Evolutionary conservation across 1,139 yeast species (phyloP), one percentile per base, ranked within the genome.

Genomic region (Geotrichum restrictum): DNA sequence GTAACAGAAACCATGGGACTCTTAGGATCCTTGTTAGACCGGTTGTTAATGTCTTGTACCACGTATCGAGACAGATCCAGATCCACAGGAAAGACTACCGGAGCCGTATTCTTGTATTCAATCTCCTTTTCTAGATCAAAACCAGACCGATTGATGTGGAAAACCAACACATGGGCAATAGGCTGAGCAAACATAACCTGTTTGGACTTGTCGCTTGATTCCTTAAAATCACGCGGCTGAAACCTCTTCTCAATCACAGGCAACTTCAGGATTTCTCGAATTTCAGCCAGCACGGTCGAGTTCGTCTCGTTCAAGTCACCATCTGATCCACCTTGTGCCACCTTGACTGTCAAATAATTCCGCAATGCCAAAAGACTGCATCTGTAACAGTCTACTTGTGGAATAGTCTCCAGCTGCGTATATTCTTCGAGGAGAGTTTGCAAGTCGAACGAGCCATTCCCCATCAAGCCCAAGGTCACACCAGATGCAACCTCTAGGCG

Each of bases 301-400:
- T 41, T 43, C 47, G 44, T 38, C 27, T 19, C 48, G 21, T 41
- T 48, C 39, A 21, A 44, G 7, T 24, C 7, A 24, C 8, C 14
- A 49, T n/a, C n/a, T n/a, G n/a, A n/a, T n/a, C n/a, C n/a, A n/a
- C n/a, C n/a, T n/a, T n/a, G n/a, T n/a, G n/a, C n/a, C n/a, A n/a
- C n/a, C n/a, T n/a, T n/a, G n/a, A n/a, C n/a, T n/a, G n/a, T n/a
- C 29, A 24, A 8, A 43, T 52, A 27, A 69, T 63, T 21, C 82
- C 65, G 55, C 46, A 85, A 69, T 57, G 79, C 83, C 10, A 74
- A 75, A 59, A 89, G 73, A 5, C 95, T 93, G 73, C 97, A 89
- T 63, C 97, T 76, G 67, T 88, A 88, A 72, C 97, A 89, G 68
- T 88, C 93, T 43, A 89, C 97, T 49, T 88, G 96, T 60, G 88